phyloP scores from a whole-genome alignment of 176 grass and related monocot genomes.

The Hsuehochloa calcarea region DNA sequence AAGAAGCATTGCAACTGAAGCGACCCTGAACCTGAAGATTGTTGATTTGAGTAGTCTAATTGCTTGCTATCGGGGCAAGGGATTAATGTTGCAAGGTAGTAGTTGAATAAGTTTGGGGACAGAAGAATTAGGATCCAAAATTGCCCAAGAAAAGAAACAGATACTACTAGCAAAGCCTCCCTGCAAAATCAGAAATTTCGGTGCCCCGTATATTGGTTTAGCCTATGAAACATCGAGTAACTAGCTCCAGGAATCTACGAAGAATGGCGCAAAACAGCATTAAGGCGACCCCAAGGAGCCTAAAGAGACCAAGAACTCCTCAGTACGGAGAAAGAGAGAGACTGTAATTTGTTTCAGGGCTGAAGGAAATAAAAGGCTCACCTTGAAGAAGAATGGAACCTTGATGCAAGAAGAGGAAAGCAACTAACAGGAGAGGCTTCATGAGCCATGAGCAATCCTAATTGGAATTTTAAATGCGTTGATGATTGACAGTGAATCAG shows the following conservation, averaged over 20 bases:
- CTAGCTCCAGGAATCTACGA: neutral
- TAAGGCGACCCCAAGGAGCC: no score
- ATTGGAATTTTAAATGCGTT: neutral
- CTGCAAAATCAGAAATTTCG: neutral
- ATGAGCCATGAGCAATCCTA: neutral
- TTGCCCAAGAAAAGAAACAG: neutral
- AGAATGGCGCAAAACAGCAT: neutral
- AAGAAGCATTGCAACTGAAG: conserved; percentile 15
- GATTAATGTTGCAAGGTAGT: neutral
- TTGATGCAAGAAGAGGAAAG: neutral
- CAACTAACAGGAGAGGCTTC: neutral
- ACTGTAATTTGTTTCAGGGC: neutral
- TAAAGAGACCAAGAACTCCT: no score
- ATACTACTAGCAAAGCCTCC: neutral
- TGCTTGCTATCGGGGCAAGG: neutral
- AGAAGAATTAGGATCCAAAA: neutral
- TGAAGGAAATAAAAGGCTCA: neutral
- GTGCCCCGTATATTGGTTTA: neutral
- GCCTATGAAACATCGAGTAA: neutral
- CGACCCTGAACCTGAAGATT: neutral
- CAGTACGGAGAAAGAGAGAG: neutral
- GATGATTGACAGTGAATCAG: no score
- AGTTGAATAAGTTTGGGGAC: neutral
- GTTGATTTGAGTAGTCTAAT: neutral
- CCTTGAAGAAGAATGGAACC: neutral